Conservation (phyloP, 2,329 filamentous ascomycete species). For the Monosporascus sp. region DNA sequence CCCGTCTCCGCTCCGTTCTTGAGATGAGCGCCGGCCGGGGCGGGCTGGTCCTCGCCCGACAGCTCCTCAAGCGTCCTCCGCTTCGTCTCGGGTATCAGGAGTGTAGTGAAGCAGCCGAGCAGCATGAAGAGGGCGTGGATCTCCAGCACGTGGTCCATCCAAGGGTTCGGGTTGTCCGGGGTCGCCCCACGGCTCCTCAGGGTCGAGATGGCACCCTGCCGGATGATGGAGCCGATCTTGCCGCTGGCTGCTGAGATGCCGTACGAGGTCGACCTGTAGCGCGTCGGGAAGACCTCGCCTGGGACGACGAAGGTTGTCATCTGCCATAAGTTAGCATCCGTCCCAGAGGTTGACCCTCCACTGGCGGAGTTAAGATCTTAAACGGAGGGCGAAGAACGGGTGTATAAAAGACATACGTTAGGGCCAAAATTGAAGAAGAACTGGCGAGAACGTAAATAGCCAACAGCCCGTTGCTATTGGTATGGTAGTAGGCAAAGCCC, state of each 20-base stretch:
- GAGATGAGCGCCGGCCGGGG: constrained; percentile 1
- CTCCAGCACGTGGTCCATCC: constrained; percentile 73
- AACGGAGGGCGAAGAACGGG: not conserved
- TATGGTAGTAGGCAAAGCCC: constrained; percentile 55
- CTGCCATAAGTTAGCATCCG: not conserved
- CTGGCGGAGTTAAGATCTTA: too few species aligned
- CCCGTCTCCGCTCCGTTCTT: constrained; percentile 4
- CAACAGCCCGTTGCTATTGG: constrained; percentile 47
- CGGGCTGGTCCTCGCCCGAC: constrained; percentile 29
- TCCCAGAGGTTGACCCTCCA: too few species aligned
- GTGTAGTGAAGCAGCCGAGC: constrained; percentile 60
- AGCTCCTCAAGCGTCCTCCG: constrained; percentile 67
- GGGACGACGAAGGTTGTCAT: constrained; percentile 53
- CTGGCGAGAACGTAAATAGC: constrained; percentile 51
- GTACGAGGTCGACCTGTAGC: constrained; percentile 53
- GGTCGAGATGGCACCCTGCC: constrained; percentile 52
- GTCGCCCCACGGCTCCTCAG: constrained; percentile 44
- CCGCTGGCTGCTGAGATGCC: constrained; percentile 51
- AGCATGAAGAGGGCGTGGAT: constrained; percentile 76
- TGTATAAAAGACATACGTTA: constrained; percentile 27
- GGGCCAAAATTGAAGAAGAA: constrained; percentile 58
- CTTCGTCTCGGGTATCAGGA: constrained; percentile 71
- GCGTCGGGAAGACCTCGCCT: constrained; percentile 52
- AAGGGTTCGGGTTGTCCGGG: constrained; percentile 42
- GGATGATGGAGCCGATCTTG: constrained; percentile 53